phyloP scores from a whole-genome alignment of 139 green algal species.

The Picochlorum sp. region DNA sequence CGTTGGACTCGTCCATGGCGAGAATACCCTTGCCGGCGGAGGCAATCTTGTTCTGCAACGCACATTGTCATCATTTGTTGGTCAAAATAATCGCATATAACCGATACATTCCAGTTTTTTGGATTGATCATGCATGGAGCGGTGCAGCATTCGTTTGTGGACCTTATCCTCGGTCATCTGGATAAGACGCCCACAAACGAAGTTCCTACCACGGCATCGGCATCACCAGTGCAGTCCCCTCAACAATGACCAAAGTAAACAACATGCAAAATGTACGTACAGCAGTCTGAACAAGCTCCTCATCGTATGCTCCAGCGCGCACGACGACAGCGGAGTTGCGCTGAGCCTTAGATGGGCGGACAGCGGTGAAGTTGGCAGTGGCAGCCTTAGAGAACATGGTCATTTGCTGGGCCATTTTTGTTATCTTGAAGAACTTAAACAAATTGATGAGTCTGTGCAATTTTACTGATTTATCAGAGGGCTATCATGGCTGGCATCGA shows the following conservation, averaged over 20 bases:
- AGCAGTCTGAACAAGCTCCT: constrained; percentile 80
- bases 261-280: constrained; percentile 32
- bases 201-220: neutral
- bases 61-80: neutral
- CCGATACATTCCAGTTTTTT: neutral
- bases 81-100: constrained; percentile 2
- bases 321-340: constrained; percentile 22
- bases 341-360: neutral
- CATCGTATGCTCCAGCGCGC: constrained; percentile 66
- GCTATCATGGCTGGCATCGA: neutral
- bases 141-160: neutral
- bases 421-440: neutral
- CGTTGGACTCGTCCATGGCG: constrained; percentile 96
- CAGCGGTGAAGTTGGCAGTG: constrained; percentile 1
- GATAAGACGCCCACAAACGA: too few relatives aligned
- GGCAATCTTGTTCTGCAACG: constrained; percentile 70
- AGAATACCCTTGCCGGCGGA: constrained; percentile 83
- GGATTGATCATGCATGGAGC: neutral
- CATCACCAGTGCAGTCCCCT: too few relatives aligned
- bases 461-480: constrained; percentile 2
- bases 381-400: constrained; percentile 11
- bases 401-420: constrained; percentile 10
- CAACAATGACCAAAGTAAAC: neutral
- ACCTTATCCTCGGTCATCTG: too few relatives aligned
- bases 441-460: neutral